Conservation (phyloP, 768 basidiomycete species). For the Boletus coccyginus region DNA sequence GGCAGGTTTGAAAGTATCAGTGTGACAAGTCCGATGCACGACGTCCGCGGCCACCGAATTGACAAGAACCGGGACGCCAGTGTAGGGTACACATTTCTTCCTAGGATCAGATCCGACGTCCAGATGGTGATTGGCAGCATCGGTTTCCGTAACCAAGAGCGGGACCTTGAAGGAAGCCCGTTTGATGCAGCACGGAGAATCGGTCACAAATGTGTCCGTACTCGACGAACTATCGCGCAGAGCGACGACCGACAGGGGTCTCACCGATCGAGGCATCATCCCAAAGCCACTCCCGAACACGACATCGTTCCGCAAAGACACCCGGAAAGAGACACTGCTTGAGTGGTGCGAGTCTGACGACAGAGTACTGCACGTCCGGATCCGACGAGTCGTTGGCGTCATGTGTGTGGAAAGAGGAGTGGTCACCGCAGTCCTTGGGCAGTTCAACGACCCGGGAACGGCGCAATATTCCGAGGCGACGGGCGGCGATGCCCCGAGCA, state of each 20-base stretch:
- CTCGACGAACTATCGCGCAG: constrained; percentile 13
- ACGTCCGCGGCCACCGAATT: not conserved
- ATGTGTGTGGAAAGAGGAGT: not conserved
- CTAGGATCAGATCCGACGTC: not conserved
- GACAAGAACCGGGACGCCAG: not conserved
- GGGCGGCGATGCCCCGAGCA: not conserved
- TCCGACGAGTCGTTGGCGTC: constrained; percentile 7
- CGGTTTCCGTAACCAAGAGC: not conserved
- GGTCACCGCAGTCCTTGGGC: not conserved
- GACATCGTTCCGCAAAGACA: not conserved
- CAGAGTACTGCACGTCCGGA: not conserved
- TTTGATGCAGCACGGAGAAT: constrained; percentile 19
- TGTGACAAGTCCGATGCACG: not conserved
- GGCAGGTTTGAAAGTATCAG: constrained; percentile 11
- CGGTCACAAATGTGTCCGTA: constrained; percentile 22
- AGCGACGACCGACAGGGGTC: constrained; percentile 6
- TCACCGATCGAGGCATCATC: constrained; percentile 1
- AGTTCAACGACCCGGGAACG: not conserved
- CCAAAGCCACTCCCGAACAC: not conserved
- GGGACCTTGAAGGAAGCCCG: constrained; percentile 4
- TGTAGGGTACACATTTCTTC: not conserved
- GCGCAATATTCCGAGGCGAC: not conserved
- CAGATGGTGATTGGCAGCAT: not conserved
- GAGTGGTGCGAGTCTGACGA: not conserved
- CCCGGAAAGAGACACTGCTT: constrained; percentile 7